These are phyloP conservation scores for Tephrocybe rancida DNA, from an alignment of 768 basidiomycete genomes.

Conservation along the genomic window DNA sequence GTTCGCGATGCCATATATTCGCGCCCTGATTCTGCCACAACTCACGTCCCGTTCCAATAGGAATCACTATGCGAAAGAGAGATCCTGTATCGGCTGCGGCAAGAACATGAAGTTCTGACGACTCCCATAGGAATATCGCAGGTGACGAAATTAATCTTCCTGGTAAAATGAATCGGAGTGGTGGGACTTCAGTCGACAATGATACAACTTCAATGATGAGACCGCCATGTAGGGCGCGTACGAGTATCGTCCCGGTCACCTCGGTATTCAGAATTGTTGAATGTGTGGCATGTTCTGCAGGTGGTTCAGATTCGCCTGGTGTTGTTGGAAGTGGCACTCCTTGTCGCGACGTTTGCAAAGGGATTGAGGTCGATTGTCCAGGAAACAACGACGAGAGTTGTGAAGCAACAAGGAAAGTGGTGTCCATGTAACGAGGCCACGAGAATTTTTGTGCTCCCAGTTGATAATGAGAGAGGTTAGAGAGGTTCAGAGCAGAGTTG, in stretches of 20 bases:
- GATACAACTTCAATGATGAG: conserved; percentile 77
- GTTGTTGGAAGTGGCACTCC: conserved; percentile 50
- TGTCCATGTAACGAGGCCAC: conserved; percentile 29
- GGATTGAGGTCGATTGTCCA: conserved; percentile 48
- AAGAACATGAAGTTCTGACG: conserved; percentile 67
- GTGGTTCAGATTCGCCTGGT: conserved; percentile 45
- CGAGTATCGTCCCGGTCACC: conserved; percentile 64
- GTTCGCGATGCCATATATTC: conserved; percentile 66
- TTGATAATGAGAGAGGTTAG: too few relatives aligned
- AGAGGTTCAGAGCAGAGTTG: too few relatives aligned
- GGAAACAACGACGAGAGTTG: conserved; percentile 69
- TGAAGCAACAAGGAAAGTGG: conserved; percentile 52
- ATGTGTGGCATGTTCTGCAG: conserved; percentile 74
- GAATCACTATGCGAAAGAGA: conserved; percentile 72
- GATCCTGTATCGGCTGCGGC: conserved; percentile 69
- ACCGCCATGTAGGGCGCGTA: conserved; percentile 75
- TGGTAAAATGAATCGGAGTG: conserved; percentile 81
- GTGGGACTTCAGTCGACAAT: conserved; percentile 62
- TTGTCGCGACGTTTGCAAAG: conserved; percentile 62
- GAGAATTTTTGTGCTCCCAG: neutral
- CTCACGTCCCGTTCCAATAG: conserved; percentile 50
- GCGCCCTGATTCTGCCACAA: conserved; percentile 61
- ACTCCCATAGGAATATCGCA: conserved; percentile 58
- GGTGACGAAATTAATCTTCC: conserved; percentile 67
- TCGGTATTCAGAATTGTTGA: conserved; percentile 59